These are phyloP conservation scores for Triticum aestivum DNA, from an alignment of 176 grass and related monocot species.

Conservation along the genomic window IWGSC_CS_RefSeq_v2.1 NC_057800.1:678049489-678049988, in stretches of 20 bases:
- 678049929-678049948: conserved; percentile 54
- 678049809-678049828: conserved; percentile 48
- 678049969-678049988: conserved; percentile 65
- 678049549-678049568: background rate
- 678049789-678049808: conserved; percentile 48
- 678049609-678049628: conserved; percentile 20
- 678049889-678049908: conserved; percentile 64
- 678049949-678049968: conserved; percentile 64
- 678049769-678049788: conserved; percentile 61
- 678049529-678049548: background rate
- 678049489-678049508: background rate
- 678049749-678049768: conserved; percentile 58
- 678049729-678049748: conserved; percentile 63
- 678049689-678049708: conserved; percentile 39
- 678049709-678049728: conserved; percentile 59
- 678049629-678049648: conserved; percentile 71
- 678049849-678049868: conserved; percentile 44
- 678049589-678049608: conserved; percentile 15
- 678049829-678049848: conserved; percentile 56
- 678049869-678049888: conserved; percentile 63
- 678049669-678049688: conserved; percentile 69
- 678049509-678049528: conserved; percentile 16
- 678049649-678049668: conserved; percentile 48
- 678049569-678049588: background rate
- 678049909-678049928: conserved; percentile 77